phyloP scores from a whole-genome alignment of 2,329 filamentous ascomycete genomes.

The Botryotinia narcissicola region DNA sequence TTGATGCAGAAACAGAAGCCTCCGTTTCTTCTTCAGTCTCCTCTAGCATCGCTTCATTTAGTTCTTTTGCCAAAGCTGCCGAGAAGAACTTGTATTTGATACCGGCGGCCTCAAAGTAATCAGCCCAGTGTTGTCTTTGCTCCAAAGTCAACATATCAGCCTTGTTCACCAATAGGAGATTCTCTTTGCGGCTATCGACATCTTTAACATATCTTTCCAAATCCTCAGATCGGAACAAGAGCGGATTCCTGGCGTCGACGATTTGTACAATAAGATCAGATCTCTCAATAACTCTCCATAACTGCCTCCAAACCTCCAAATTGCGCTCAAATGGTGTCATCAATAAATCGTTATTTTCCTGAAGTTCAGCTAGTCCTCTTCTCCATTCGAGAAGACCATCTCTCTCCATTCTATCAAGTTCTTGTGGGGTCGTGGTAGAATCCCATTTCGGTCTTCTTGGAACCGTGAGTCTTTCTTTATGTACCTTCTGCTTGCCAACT shows the following conservation, averaged over 20 bases:
- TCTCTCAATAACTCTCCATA: slow-evolving; percentile 97
- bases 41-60: slow-evolving; percentile 67
- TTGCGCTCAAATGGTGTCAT: slow-evolving; percentile 99
- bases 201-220: slow-evolving; percentile 93
- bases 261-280: slow-evolving; percentile 97
- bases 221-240: slow-evolving; percentile 92
- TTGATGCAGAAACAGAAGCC: slow-evolving; percentile 24
- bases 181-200: slow-evolving; percentile 82
- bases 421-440: slow-evolving; percentile 73
- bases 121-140: slow-evolving; percentile 81
- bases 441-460: slow-evolving; percentile 90
- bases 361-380: slow-evolving; percentile 83
- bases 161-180: slow-evolving; percentile 93
- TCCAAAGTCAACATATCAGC: slow-evolving; percentile 95
- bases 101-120: slow-evolving; percentile 74
- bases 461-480: slow-evolving; percentile 78
- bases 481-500: slow-evolving; percentile 77
- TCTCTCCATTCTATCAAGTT: slow-evolving; percentile 77
- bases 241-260: slow-evolving; percentile 91
- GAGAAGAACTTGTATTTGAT: slow-evolving; percentile 98
- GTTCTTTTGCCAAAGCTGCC: slow-evolving; percentile 83
- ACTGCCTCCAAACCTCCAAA: slow-evolving; percentile 93
- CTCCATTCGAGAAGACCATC: slow-evolving; percentile 85
- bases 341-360: slow-evolving; percentile 89
- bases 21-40: slow-evolving; percentile 29